Evolutionary conservation across 1,139 yeast species (phyloP).

Genomic region (Kodamaea fungicola): DNA sequence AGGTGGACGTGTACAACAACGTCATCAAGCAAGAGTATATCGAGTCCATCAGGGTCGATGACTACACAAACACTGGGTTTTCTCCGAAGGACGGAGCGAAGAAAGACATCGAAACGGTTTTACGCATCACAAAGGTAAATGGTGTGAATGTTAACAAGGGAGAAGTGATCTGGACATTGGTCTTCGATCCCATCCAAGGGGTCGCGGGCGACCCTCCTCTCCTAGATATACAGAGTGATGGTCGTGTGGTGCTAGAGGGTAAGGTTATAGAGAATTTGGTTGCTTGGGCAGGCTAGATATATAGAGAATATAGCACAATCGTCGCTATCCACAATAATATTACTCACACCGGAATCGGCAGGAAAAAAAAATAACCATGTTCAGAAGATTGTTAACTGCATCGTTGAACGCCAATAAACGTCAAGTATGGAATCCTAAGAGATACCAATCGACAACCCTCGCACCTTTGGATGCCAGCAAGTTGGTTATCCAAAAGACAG

Average conservation of each 20-base stretch:
- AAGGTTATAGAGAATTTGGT: conserved; percentile 34
- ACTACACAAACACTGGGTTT: conserved; percentile 9
- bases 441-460: conserved; percentile 9
- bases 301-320: background rate
- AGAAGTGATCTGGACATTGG: conserved; percentile 29
- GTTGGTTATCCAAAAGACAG: conserved; percentile 54
- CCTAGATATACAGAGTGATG: conserved; percentile 22
- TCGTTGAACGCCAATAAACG: conserved; percentile 1
- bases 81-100: conserved; percentile 14
- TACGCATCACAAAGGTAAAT: conserved; percentile 32
- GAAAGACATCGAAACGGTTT: conserved; percentile 11
- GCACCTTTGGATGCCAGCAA: conserved; percentile 69
- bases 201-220: conserved; percentile 7
- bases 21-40: conserved; percentile 25
- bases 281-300: conserved; percentile 18
- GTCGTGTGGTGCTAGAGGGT: conserved; percentile 30
- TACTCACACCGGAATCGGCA: conserved; percentile 5
- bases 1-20: conserved; percentile 28
- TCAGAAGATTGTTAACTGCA: conserved; percentile 6
- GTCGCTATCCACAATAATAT: background rate
- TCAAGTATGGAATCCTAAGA: conserved; percentile 1
- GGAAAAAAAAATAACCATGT: conserved; percentile 1
- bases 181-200: conserved; percentile 13
- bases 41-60: conserved; percentile 12
- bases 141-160: conserved; percentile 28